Base-by-base conservation (phyloP, 2,329 filamentous ascomycete genomes). In the Cladosporium sp. region DNA sequence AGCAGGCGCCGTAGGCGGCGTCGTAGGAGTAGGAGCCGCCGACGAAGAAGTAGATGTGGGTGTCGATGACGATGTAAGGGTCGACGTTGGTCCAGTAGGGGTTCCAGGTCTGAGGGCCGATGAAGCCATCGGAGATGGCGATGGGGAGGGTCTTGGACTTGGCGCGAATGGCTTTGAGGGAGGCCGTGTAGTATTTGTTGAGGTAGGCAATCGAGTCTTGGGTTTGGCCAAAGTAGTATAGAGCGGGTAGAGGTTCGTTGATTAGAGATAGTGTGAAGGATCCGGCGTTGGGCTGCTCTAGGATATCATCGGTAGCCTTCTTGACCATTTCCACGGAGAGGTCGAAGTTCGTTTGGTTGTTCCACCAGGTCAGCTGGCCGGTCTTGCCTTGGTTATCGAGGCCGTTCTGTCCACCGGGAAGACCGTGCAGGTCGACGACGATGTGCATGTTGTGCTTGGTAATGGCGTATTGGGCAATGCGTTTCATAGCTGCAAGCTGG, bases 401-500 rank as follows among this genome's bases (percentile, higher is more conserved):
- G 36, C 63, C 64, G 54, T 77, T 77, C 43, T 76, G 73, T 66
- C 72, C 67, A 39, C 75, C 68, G 48, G 70, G 65, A 14, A 72
- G 68, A 13, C 70, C 67, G 65, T 77, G 75, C 7, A 77, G 60
- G 16, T 70, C 73, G 13, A 76, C 59, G 11, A 76, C 67, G 46
- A 76, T 66, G 58, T 77, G 74, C 74, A 76, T 76, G 34, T 66
- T 68, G 58, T 75, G 72, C 30, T 68, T 74, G 16, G 63, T 59
- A 54, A 77, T 78, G 34, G 76, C 76, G 58, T 78, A 78, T 10
- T 69, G 67, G 5, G 75, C 66, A 25, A 78, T 73, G 5, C 63
- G 67, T 48, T 70, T 69, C 21, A 78, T 67, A 64, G 71, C 0
- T 75, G 23, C 49, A 18, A 54, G 49, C 25, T 54, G 49, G 18